Conservation (phyloP, 768 basidiomycete species). For the Crepidotus variabilis region DNA sequence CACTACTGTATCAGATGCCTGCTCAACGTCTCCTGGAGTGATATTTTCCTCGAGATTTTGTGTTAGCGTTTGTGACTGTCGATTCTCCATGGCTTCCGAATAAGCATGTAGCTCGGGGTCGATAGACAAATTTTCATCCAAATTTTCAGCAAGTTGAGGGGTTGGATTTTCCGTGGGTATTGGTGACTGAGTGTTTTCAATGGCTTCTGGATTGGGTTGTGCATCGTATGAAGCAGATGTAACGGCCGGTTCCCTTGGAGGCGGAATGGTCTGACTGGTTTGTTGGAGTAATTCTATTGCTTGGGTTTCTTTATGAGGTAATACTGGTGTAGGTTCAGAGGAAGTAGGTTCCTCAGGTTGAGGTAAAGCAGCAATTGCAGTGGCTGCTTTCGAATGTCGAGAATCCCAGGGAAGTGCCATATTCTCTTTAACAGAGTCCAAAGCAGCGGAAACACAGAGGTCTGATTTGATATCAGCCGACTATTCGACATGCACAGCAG, state of each 20-base stretch:
- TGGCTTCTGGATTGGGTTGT: no score
- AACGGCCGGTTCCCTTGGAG: constrained; percentile 1
- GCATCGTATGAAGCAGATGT: no score
- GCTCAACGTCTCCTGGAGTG: no score
- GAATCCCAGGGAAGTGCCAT: constrained; percentile 75
- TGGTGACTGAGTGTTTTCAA: no score
- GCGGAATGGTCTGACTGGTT: constrained; percentile 9
- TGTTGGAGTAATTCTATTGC: background rate
- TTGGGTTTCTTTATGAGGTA: background rate
- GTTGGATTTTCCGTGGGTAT: no score
- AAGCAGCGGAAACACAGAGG: constrained; percentile 87
- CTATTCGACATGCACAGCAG: constrained; percentile 1
- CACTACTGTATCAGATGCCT: no score
- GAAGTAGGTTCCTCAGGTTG: background rate
- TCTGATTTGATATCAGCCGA: constrained; percentile 43
- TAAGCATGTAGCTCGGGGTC: no score
- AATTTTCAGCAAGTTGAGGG: no score
- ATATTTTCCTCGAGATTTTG: no score
- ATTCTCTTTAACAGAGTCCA: constrained; percentile 87
- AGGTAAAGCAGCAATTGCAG: background rate
- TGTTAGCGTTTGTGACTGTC: no score
- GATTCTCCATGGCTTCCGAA: no score
- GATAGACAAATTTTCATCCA: no score
- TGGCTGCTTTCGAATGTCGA: constrained; percentile 2
- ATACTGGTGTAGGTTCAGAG: background rate